These are phyloP conservation scores for Scytalidium lignicola DNA, from an alignment of 2,329 filamentous ascomycete genomes.

Conservation along the genomic window DNA sequence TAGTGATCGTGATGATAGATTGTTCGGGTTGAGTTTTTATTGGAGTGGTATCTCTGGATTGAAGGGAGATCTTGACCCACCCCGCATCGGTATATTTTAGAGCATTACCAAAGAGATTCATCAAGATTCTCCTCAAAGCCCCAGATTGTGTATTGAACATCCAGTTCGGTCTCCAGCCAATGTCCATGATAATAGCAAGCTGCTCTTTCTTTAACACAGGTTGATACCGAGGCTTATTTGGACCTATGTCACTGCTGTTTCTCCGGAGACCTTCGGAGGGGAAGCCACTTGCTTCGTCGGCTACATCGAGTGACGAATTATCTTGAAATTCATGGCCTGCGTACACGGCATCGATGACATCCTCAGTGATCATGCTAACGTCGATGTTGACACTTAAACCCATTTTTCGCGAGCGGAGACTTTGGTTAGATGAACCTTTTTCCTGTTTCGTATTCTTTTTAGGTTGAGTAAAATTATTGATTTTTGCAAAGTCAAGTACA, in stretches of 20 bases:
- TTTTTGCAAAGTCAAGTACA: slow-evolving; percentile 49
- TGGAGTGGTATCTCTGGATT: slow-evolving; percentile 19
- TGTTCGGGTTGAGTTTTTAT: slow-evolving; percentile 9
- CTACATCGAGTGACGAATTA: too few relatives aligned
- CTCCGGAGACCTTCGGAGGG: not conserved
- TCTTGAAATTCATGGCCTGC: slow-evolving; percentile 13
- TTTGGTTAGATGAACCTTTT: slow-evolving; percentile 6
- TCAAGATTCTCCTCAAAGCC: slow-evolving; percentile 44
- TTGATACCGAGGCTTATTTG: slow-evolving; percentile 7
- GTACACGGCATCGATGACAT: slow-evolving; percentile 27
- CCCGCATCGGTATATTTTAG: slow-evolving; percentile 56
- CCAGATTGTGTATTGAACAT: slow-evolving; percentile 50
- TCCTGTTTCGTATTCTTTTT: slow-evolving; percentile 14
- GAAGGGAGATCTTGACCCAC: slow-evolving; percentile 40
- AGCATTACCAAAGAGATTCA: slow-evolving; percentile 59
- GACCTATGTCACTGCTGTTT: too few relatives aligned
- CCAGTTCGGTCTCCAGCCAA: slow-evolving; percentile 45
- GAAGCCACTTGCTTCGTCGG: not conserved
- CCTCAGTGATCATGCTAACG: slow-evolving; percentile 24
- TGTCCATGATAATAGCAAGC: slow-evolving; percentile 46
- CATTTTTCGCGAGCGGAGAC: slow-evolving; percentile 7
- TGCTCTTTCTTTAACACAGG: too few relatives aligned
- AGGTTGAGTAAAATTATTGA: slow-evolving; percentile 32
- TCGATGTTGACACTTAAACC: slow-evolving; percentile 16
- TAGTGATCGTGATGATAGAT: slow-evolving; percentile 33